phyloP scores from a whole-genome alignment of 768 basidiomycete genomes.

The Hygrocybe coccinea region DNA sequence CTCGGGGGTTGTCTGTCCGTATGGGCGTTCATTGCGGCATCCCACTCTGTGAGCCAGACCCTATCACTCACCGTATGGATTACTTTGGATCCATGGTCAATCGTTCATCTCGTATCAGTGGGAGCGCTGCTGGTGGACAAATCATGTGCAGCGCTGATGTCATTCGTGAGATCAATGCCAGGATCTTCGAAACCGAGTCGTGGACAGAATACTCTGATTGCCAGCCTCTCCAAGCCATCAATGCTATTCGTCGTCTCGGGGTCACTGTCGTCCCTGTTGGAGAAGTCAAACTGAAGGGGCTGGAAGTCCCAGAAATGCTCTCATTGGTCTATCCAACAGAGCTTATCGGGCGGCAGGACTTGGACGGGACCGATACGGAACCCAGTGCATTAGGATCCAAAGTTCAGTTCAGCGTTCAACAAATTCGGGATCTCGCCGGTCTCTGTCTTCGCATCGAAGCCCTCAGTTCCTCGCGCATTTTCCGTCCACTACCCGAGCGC shows the following conservation, averaged over 20 bases:
- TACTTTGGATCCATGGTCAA: slow-evolving; percentile 98
- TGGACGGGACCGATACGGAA: slow-evolving; percentile 38
- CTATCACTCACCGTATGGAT: slow-evolving; percentile 92
- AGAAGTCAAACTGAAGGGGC: slow-evolving; percentile 88
- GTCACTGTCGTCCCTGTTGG: slow-evolving; percentile 72
- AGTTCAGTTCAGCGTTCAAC: slow-evolving; percentile 65
- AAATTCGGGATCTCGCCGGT: slow-evolving; percentile 67
- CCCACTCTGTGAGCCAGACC: slow-evolving; percentile 88
- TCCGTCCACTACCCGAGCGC: slow-evolving; percentile 42
- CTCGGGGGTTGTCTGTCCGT: slow-evolving; percentile 86
- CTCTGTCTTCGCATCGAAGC: slow-evolving; percentile 79
- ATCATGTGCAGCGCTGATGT: slow-evolving; percentile 89
- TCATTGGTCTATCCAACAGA: slow-evolving; percentile 78
- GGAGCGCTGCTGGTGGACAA: slow-evolving; percentile 84
- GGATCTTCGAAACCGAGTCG: slow-evolving; percentile 48
- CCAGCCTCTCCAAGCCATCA: slow-evolving; percentile 58
- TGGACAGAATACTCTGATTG: slow-evolving; percentile 57
- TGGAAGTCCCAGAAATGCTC: slow-evolving; percentile 85
- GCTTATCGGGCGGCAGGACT: slow-evolving; percentile 64
- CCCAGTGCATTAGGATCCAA: slow-evolving; percentile 39
- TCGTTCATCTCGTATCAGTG: slow-evolving; percentile 79
- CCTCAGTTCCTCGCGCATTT: slow-evolving; percentile 57
- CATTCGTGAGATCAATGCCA: slow-evolving; percentile 71
- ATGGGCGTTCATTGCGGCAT: slow-evolving; percentile 96
- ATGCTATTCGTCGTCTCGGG: slow-evolving; percentile 70